Conservation (phyloP, 2,329 filamentous ascomycete species). For the Neopestalotiopsis rosae region DNA sequence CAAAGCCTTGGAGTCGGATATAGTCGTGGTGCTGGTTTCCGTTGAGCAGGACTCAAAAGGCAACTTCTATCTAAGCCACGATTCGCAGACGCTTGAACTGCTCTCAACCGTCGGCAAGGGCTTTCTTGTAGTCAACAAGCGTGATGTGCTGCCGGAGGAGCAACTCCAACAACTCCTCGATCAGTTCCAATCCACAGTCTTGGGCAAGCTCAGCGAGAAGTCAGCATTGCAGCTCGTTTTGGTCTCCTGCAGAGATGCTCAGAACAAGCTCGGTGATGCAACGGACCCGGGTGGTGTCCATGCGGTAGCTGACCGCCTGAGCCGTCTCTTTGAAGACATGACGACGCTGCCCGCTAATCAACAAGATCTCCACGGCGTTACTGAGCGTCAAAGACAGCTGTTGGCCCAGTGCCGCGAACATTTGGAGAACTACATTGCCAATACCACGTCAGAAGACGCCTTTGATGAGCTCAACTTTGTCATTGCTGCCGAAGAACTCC, state of each 20-base stretch:
- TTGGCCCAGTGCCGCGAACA: conserved; percentile 74
- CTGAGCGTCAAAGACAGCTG: conserved; percentile 84
- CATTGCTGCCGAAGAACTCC: conserved; percentile 84
- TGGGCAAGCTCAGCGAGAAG: conserved; percentile 47
- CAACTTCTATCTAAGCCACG: conserved; percentile 52
- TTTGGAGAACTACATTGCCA: conserved; percentile 74
- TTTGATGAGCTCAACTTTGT: conserved; percentile 23
- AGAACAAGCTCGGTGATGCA: conserved; percentile 29
- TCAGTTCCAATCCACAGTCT: conserved; percentile 45
- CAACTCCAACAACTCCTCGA: conserved; percentile 44
- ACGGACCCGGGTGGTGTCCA: conserved; percentile 65
- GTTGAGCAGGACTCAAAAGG: conserved; percentile 58
- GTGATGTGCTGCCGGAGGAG: conserved; percentile 50
- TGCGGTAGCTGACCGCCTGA: conserved; percentile 69
- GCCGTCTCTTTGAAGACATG: conserved; percentile 71
- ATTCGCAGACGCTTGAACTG: conserved; percentile 55
- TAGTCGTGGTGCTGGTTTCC: conserved; percentile 82
- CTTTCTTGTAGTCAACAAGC: conserved; percentile 68
- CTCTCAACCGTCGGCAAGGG: conserved; percentile 50
- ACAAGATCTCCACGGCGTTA: conserved; percentile 87
- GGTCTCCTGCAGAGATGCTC: conserved; percentile 75
- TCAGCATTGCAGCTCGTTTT: conserved; percentile 48
- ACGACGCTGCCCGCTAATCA: conserved; percentile 74
- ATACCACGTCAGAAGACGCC: conserved; percentile 47
- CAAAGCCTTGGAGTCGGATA: conserved; percentile 81